phyloP scores from a whole-genome alignment of 495 filamentous ascomycete genomes.

The Tuber microsphaerosporum region DNA sequence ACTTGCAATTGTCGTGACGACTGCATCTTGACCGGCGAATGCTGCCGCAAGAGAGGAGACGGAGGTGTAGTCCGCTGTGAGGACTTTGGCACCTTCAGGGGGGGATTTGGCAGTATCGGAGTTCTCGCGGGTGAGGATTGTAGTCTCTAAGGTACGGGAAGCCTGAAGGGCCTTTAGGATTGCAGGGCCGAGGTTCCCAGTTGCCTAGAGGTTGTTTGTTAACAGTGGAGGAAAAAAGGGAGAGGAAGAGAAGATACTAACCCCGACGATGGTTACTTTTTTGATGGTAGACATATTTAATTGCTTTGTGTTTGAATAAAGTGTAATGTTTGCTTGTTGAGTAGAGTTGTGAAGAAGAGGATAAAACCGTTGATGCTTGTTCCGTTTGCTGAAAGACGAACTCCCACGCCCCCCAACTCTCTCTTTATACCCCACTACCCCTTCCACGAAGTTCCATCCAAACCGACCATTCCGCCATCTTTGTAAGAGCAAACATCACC shows the following conservation, averaged over 20 bases:
- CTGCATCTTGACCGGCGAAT: slow-evolving; percentile 52
- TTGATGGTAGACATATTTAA: slow-evolving; percentile 47
- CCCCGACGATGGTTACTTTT: slow-evolving; percentile 50
- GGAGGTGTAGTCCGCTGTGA: slow-evolving; percentile 53
- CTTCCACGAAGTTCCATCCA: not conserved
- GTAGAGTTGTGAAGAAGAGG: not conserved
- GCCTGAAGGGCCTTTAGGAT: slow-evolving; percentile 51
- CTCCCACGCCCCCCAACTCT: not conserved
- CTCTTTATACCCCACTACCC: not conserved
- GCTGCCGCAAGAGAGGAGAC: slow-evolving; percentile 48
- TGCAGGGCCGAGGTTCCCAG: slow-evolving; percentile 55
- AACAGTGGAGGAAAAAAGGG: not conserved
- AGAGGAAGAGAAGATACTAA: slow-evolving; percentile 34
- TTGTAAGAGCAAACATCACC: not conserved
- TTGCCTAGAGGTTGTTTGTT: slow-evolving; percentile 44
- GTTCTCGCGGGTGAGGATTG: slow-evolving; percentile 50
- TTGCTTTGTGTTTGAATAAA: not conserved
- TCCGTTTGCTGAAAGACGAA: not conserved
- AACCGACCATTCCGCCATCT: not conserved
- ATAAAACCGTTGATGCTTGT: not conserved
- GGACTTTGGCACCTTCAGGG: slow-evolving; percentile 43
- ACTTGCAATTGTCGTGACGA: slow-evolving; percentile 50
- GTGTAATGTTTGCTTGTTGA: not conserved
- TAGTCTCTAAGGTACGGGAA: slow-evolving; percentile 53
- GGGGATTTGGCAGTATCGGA: slow-evolving; percentile 45